These are phyloP conservation scores for Mortierella hygrophila DNA, from an alignment of 192 early-diverging fungal genomes.

Conservation along the genomic window DNA sequence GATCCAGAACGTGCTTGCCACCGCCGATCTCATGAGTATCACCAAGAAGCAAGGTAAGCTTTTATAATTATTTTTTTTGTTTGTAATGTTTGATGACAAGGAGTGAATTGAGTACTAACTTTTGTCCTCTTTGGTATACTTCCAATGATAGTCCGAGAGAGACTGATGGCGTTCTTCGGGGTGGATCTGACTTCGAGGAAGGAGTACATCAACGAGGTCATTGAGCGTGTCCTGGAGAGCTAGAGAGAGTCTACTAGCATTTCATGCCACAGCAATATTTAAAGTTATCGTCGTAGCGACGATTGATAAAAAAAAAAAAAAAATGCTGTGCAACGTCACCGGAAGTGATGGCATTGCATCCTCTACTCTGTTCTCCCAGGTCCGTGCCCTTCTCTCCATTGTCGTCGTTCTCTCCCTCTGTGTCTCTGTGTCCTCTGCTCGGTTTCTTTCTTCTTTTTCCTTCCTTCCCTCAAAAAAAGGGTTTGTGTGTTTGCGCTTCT, in stretches of 20 bases:
- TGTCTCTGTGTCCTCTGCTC: background rate
- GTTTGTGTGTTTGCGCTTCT: background rate
- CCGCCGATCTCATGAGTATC: slow-evolving; percentile 96
- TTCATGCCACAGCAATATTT: background rate
- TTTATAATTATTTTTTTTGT: background rate
- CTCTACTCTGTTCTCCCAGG: background rate
- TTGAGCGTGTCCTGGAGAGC: slow-evolving; percentile 68
- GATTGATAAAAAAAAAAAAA: too few species aligned
- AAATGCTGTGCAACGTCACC: background rate
- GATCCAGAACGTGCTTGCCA: slow-evolving; percentile 84
- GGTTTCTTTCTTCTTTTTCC: background rate
- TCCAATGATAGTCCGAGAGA: slow-evolving; percentile 83
- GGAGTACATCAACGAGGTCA: slow-evolving; percentile 90
- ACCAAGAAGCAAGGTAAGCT: slow-evolving; percentile 92
- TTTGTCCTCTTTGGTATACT: background rate
- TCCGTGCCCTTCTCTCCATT: background rate
- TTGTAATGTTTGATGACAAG: too few species aligned
- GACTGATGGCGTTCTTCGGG: slow-evolving; percentile 83
- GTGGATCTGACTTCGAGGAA: slow-evolving; percentile 87
- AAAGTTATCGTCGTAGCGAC: too few species aligned
- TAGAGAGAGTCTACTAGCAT: background rate
- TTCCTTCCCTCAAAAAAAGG: background rate
- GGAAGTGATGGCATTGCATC: background rate
- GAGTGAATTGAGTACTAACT: background rate
- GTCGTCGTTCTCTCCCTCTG: too few species aligned